A percentile compares a stretch with the other conserved stretches of the same genome.
phyloP scores from a whole-genome alignment of 1,139 yeast species.

The Pichia sp. region DNA sequence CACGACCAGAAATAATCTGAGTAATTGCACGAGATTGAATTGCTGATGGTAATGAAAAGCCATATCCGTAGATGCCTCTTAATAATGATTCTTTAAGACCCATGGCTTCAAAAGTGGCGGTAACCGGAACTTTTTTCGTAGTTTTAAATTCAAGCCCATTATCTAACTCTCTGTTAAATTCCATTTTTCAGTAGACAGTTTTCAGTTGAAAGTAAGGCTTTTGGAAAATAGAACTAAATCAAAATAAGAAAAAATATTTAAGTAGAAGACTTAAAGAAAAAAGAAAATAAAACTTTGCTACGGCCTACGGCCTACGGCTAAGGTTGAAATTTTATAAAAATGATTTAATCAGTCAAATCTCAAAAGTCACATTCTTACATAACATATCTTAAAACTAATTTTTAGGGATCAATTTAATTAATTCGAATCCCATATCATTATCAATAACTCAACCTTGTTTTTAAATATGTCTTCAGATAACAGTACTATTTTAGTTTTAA shows the following conservation, averaged over 20 bases:
- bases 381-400: too few species aligned
- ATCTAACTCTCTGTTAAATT: conserved; percentile 55
- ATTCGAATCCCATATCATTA: too few species aligned
- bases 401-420: too few species aligned
- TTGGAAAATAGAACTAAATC: too few species aligned
- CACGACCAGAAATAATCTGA: conserved; percentile 86
- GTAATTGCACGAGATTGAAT: conserved; percentile 93
- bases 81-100: conserved; percentile 50
- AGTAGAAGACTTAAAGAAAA: too few species aligned
- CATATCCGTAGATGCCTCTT: conserved; percentile 81
- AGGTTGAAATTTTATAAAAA: too few species aligned
- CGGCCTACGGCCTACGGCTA: too few species aligned
- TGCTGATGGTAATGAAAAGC: conserved; percentile 91
- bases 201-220: background rate
- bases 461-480: background rate
- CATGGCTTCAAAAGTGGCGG: conserved; percentile 75
- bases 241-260: background rate
- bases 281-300: too few species aligned
- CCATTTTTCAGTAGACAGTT: conserved; percentile 31
- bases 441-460: too few species aligned
- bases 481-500: conserved; percentile 19
- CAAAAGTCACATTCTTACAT: too few species aligned
- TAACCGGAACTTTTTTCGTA: conserved; percentile 56
- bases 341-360: too few species aligned
- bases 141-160: conserved; percentile 54